Base-by-base conservation (phyloP, 1,284 basidiomycete genomes). In the Rhodotorula sp. region DNA sequence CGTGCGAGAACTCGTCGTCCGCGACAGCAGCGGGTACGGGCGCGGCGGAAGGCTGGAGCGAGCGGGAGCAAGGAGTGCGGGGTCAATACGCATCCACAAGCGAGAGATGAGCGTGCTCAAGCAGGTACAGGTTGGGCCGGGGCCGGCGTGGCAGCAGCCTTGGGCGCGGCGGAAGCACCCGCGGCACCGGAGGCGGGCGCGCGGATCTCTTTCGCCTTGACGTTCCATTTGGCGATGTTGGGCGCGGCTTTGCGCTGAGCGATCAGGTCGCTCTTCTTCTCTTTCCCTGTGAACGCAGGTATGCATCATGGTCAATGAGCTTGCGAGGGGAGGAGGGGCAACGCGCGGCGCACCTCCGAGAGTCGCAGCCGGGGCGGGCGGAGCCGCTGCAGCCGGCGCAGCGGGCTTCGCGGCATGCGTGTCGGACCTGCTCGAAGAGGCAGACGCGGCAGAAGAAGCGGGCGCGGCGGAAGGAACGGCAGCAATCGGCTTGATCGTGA, bases 141-240 rank as follows among this genome's bases (percentile, higher is more conserved):
- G 61, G 51, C 59, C 22, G 29, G 67, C 36, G 44, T 19, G 44
- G 64, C 58, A 37, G 48, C 51, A 39, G 34, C 10, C 9, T 27
- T 46, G 32, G 61, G 3, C n/a, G 32, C 34, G 4, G 46, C 55
- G 10, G 56, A 21, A 32, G 61, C 27, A 21, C n/a, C n/a, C n/a
- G 48, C 15, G 15, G 46, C 32, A 19, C 41, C 58, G 0, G 58
- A n/a, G 41, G 57, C 37, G 57, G 55, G 37, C 39, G 39, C n/a
- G 58, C 72, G 87, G 41, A 95, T 85, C 78, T 92, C 93, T 81
- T 89, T 89, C 82, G 94, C 91, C 27, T 94, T 91, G 83, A 90
- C 90, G 80, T 94, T 96, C 94, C 94, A 97, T 79, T 97, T 96
- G 79, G 86, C 89, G 80, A 97, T 96, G 78, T 95, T 94, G 81